phyloP scores from a whole-genome alignment of 345 rosid genomes.

The Populus euphratica region DNA sequence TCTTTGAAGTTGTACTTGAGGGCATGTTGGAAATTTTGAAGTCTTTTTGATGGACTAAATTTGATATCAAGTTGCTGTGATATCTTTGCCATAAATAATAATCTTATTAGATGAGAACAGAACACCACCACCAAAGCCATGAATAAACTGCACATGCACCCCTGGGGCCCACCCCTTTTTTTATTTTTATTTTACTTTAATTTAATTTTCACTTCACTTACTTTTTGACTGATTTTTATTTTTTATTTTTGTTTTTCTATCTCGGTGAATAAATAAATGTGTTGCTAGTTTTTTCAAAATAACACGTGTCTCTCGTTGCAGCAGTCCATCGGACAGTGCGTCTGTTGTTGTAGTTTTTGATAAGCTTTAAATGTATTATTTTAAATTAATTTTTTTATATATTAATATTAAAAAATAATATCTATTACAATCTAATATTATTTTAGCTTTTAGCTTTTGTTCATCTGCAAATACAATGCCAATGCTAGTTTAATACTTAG shows the following conservation, averaged over 20 bases:
- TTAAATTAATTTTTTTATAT: too few relatives aligned
- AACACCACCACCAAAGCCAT: slow-evolving; percentile 7
- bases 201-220: not conserved
- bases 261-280: not conserved
- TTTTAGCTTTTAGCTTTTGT: too few relatives aligned
- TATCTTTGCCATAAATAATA: not conserved
- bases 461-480: too few relatives aligned
- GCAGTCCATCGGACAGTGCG: not conserved
- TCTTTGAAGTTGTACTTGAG: not conserved
- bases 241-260: not conserved
- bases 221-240: not conserved
- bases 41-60: not conserved
- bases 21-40: not conserved
- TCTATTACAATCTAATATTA: too few relatives aligned
- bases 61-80: not conserved
- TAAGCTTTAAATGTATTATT: too few relatives aligned
- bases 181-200: not conserved
- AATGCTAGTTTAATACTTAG: too few relatives aligned
- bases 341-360: too few relatives aligned
- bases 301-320: not conserved
- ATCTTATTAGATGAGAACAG: slow-evolving; percentile 14
- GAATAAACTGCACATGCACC: slow-evolving; percentile 27
- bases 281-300: not conserved
- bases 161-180: not conserved
- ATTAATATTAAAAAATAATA: too few relatives aligned